Evolutionary conservation across 192 early-diverging fungal genomes (phyloP).

Genomic region (Podila epigama): DNA sequence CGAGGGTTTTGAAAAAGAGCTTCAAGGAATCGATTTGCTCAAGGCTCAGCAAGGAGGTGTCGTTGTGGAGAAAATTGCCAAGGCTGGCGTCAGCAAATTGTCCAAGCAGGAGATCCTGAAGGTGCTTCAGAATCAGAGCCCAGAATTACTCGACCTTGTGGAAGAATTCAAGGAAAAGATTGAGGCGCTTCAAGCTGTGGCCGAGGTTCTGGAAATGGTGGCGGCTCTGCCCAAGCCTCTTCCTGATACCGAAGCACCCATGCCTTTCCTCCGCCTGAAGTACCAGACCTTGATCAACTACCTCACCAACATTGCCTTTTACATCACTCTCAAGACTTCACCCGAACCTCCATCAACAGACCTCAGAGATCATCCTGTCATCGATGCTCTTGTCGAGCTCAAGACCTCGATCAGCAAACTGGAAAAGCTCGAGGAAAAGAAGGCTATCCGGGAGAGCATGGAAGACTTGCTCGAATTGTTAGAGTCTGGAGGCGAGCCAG

Average conservation of each 20-base stretch:
- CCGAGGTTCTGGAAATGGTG: constrained; percentile 20
- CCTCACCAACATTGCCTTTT: constrained; percentile 90
- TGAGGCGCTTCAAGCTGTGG: constrained; percentile 43
- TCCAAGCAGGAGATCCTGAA: constrained; percentile 67
- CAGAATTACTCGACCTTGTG: constrained; percentile 73
- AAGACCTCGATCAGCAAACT: constrained; percentile 74
- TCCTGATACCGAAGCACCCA: constrained; percentile 28
- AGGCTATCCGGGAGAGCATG: constrained; percentile 53
- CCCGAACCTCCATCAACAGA: constrained; percentile 51
- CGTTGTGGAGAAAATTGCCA: constrained; percentile 46
- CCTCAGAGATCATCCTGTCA: constrained; percentile 85
- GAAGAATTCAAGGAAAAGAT: constrained; percentile 66
- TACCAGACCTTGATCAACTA: constrained; percentile 71
- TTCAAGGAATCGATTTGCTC: constrained; percentile 54
- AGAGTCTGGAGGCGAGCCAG: constrained; percentile 50
- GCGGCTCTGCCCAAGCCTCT: constrained; percentile 22
- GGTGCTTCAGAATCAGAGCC: constrained; percentile 74
- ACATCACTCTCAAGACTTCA: constrained; percentile 74
- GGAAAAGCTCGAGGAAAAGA: constrained; percentile 69
- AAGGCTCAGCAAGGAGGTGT: constrained; percentile 50
- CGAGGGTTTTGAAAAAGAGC: constrained; percentile 58
- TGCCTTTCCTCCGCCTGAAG: constrained; percentile 50
- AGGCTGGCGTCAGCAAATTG: constrained; percentile 55
- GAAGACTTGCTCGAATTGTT: constrained; percentile 57
- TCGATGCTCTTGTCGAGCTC: constrained; percentile 77